Evolutionary conservation across 2,329 filamentous ascomycete genomes (phyloP).

Genomic region (Thelonectria discophora): DNA sequence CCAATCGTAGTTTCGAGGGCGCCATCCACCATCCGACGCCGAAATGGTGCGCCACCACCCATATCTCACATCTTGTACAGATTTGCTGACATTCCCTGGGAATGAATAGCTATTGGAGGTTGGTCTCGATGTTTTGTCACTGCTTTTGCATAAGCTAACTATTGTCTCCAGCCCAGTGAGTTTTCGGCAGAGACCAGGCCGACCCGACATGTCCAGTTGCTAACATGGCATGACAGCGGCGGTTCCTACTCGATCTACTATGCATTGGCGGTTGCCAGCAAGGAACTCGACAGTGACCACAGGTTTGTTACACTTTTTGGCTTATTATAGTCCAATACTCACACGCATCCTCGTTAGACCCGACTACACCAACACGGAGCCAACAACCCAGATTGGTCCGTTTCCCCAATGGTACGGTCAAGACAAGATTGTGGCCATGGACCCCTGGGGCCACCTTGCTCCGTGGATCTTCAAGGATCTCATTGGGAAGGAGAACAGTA

Average conservation of each 20-base stretch:
- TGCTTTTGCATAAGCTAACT: conserved; percentile 34
- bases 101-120: conserved; percentile 64
- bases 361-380: conserved; percentile 82
- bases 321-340: neutral
- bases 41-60: conserved; percentile 71
- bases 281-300: conserved; percentile 85
- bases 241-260: conserved; percentile 98
- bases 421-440: conserved; percentile 98
- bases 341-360: conserved; percentile 50
- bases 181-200: conserved; percentile 2
- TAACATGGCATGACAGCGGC: conserved; percentile 56
- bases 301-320: conserved; percentile 52
- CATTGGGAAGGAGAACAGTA: conserved; percentile 77
- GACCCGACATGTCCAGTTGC: neutral
- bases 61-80: conserved; percentile 17
- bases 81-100: conserved; percentile 26
- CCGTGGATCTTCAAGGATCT: conserved; percentile 84
- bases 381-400: conserved; percentile 86
- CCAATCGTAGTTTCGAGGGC: conserved; percentile 87
- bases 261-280: conserved; percentile 89
- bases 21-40: conserved; percentile 77
- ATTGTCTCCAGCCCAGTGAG: conserved; percentile 46
- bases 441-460: conserved; percentile 88
- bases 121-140: conserved; percentile 38
- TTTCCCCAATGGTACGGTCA: conserved; percentile 89